Evolutionary conservation across 2,329 filamentous ascomycete genomes (phyloP), one percentile per base, ranked within the genome.

Genomic region (Cucurbitaria berberidis): DNA sequence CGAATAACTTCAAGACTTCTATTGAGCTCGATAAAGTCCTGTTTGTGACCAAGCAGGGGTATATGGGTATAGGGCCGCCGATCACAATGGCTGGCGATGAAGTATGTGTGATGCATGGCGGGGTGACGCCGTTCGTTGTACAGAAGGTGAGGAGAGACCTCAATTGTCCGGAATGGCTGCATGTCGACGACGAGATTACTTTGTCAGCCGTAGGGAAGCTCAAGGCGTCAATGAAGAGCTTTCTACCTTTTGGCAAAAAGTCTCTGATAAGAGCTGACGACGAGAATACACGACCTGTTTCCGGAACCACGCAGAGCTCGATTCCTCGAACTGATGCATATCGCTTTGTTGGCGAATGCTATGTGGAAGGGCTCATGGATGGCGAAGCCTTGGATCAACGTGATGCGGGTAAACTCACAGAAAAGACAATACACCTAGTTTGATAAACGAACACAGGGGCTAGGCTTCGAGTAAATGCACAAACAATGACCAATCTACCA

Each of bases 391-490:
- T 51, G 24, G 26, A 46, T 21, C 32, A 32, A 21, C 35, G 36
- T 6, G 41, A 51, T n/a, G 22, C 18, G 9, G 48, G 48, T n/a
- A 21, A 51, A 27, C 26, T 51, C 13, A 10, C 45, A 13, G 48
- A 45, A 67, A 68, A 48, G 70, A 67, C 45, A 55, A 3, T 51
- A 0, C 35, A 51, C 29, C 72, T 29, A 60, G 66, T 4, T 63
- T 85, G 40, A 76, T n/a, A n/a, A n/a, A 30, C 27, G 13, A 30
- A 30, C 27, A 30, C 26, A 27, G 26, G 26, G 5, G n/a, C n/a
- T n/a, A n/a, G n/a, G n/a, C n/a, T n/a, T n/a, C n/a, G n/a, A n/a
- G n/a, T n/a, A n/a, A n/a, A n/a, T n/a, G n/a, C n/a, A n/a, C n/a
- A n/a, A n/a, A n/a, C n/a, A n/a, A n/a, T n/a, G n/a, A n/a, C n/a